phyloP scores from a whole-genome alignment of 2,329 filamentous ascomycete genomes.

The Colletotrichum orchidophilum region DNA sequence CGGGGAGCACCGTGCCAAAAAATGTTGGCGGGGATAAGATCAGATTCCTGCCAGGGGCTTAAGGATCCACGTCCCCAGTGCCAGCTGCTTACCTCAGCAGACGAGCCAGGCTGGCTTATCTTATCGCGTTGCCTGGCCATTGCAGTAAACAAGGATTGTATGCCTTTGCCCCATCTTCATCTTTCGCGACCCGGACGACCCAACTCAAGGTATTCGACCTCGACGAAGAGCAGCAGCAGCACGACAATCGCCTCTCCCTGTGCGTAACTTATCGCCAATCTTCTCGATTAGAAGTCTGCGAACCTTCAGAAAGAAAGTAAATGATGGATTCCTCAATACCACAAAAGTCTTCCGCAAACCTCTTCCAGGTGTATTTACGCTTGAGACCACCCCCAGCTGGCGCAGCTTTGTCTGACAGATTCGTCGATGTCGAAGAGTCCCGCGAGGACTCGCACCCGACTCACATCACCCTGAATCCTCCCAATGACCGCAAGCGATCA shows the following conservation, averaged over 20 bases:
- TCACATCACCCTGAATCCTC: conserved; percentile 81
- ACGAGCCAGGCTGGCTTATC: too few relatives aligned
- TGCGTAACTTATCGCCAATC: neutral
- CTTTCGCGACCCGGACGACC: neutral
- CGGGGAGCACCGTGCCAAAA: conserved; percentile 23
- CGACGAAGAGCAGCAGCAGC: neutral
- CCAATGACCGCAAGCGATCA: conserved; percentile 85
- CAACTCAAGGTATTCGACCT: neutral
- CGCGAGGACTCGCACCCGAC: conserved; percentile 59
- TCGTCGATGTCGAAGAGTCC: conserved; percentile 78
- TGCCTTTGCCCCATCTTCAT: neutral
- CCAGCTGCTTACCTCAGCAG: neutral
- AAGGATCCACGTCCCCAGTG: neutral
- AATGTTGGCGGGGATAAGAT: conserved; percentile 4
- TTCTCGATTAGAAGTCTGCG: too few relatives aligned
- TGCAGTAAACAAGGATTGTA: conserved; percentile 29
- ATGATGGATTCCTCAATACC: conserved; percentile 30
- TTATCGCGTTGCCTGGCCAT: conserved; percentile 31
- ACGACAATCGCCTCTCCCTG: neutral
- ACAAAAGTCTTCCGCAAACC: conserved; percentile 49
- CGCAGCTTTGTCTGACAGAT: conserved; percentile 67
- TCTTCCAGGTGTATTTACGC: conserved; percentile 93
- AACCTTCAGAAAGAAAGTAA: neutral
- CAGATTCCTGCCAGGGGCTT: neutral
- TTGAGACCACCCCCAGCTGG: conserved; percentile 73